Evolutionary conservation across 2,329 filamentous ascomycete species (phyloP).

Genomic region (Neophaeococcomyces aloes): DNA sequence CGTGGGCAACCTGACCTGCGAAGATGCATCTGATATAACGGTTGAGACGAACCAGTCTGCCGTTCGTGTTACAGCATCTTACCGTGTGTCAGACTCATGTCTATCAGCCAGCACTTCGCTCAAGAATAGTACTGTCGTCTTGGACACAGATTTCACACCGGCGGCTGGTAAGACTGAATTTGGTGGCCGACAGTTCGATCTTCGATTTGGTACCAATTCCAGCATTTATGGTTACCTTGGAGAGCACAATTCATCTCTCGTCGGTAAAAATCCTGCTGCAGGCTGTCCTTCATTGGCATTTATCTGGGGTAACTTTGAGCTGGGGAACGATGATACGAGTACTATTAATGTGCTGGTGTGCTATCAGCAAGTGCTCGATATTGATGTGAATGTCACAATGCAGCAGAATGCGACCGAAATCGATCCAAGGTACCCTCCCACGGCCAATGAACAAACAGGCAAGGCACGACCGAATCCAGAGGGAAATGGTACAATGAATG

Average conservation of each 20-base stretch:
- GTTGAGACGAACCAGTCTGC: constrained; percentile 5
- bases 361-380: constrained; percentile 17
- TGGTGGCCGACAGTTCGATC: constrained; percentile 18
- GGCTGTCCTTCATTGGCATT: constrained; percentile 21
- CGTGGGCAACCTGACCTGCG: constrained; percentile 16
- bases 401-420: constrained; percentile 15
- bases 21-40: constrained; percentile 8
- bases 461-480: constrained; percentile 15
- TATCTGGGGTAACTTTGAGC: constrained; percentile 18
- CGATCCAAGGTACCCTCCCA: constrained; percentile 12
- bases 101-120: constrained; percentile 12
- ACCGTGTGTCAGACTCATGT: constrained; percentile 17
- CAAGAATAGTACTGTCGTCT: constrained; percentile 12
- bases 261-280: constrained; percentile 19
- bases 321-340: constrained; percentile 11
- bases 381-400: constrained; percentile 17
- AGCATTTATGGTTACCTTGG: constrained; percentile 17
- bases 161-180: constrained; percentile 7
- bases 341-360: constrained; percentile 19
- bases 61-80: constrained; percentile 15
- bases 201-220: constrained; percentile 18
- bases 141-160: constrained; percentile 8
- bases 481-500: constrained; percentile 10
- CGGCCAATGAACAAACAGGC: constrained; percentile 9
- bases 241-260: constrained; percentile 14